Percentiles rank a stretch among this genome's conserved stretches.
Evolutionary conservation across 192 early-diverging fungal species (phyloP).

Genomic region (Podila horticola): DNA sequence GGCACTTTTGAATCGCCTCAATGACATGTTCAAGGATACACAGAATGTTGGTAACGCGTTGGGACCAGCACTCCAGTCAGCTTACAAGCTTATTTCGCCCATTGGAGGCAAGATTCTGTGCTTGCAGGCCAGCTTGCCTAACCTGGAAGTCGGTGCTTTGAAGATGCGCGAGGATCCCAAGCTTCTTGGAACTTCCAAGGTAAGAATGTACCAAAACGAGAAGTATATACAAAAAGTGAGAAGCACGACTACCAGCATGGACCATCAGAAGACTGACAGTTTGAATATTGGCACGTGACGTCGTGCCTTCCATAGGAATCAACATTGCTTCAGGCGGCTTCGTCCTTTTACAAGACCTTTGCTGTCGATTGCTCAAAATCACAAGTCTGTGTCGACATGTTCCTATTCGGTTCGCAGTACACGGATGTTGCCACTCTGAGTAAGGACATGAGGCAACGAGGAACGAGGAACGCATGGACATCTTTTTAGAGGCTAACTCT

Average conservation of each 20-base stretch:
- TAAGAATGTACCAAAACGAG: not conserved
- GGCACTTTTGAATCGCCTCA: slow-evolving; percentile 74
- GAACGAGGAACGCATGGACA: no score
- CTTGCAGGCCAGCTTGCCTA: slow-evolving; percentile 86
- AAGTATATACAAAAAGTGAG: no score
- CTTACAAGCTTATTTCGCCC: slow-evolving; percentile 79
- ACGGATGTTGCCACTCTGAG: slow-evolving; percentile 91
- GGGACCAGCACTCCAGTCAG: slow-evolving; percentile 85
- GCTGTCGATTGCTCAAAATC: slow-evolving; percentile 91
- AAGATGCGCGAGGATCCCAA: slow-evolving; percentile 89
- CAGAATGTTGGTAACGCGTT: slow-evolving; percentile 81
- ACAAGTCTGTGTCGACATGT: slow-evolving; percentile 91
- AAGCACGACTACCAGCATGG: no score
- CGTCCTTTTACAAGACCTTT: slow-evolving; percentile 89
- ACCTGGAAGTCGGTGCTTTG: slow-evolving; percentile 79
- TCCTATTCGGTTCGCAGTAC: slow-evolving; percentile 86
- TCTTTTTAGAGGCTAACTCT: not conserved
- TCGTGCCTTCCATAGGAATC: slow-evolving; percentile 60
- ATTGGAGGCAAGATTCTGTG: slow-evolving; percentile 93
- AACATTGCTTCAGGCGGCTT: slow-evolving; percentile 82
- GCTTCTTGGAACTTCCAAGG: slow-evolving; percentile 88
- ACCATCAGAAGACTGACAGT: no score
- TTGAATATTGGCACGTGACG: no score
- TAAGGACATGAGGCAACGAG: slow-evolving; percentile 37
- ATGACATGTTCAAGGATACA: slow-evolving; percentile 89